These are phyloP conservation scores for Hypomyces rosellus DNA, from an alignment of 2,329 filamentous ascomycete species.

Conservation along the genomic window DNA sequence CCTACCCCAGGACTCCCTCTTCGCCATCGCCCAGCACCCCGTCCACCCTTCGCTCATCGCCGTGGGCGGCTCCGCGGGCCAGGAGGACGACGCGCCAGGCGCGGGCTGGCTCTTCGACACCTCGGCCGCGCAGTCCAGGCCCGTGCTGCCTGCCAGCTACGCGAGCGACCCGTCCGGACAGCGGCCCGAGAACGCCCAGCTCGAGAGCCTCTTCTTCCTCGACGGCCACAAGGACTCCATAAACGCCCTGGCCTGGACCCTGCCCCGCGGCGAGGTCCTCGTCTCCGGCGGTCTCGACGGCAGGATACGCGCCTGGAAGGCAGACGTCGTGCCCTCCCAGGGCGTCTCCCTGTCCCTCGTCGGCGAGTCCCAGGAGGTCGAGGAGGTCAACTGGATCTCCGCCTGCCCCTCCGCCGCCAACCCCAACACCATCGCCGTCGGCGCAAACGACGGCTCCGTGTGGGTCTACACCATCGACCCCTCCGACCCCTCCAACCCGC, in stretches of 20 bases:
- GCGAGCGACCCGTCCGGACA: conserved; percentile 55
- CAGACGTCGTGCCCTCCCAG: conserved; percentile 39
- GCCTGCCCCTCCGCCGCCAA: conserved; percentile 65
- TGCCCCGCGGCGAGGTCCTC: conserved; percentile 75
- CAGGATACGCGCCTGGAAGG: conserved; percentile 63
- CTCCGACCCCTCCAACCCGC: conserved; percentile 49
- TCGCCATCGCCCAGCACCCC: conserved; percentile 91
- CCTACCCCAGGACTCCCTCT: conserved; percentile 81
- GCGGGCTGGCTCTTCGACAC: conserved; percentile 82
- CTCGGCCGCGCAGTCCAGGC: conserved; percentile 53
- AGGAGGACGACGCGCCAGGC: conserved; percentile 57
- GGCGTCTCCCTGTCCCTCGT: conserved; percentile 55
- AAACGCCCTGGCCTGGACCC: conserved; percentile 77
- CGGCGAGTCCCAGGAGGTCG: conserved; percentile 78
- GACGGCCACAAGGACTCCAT: conserved; percentile 92
- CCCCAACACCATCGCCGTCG: conserved; percentile 78
- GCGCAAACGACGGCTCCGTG: conserved; percentile 83
- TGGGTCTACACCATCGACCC: conserved; percentile 91
- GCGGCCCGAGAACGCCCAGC: conserved; percentile 42
- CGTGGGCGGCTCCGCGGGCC: conserved; percentile 69
- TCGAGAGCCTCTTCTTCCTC: conserved; percentile 64
- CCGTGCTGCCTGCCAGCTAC: conserved; percentile 71
- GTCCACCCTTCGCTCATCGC: conserved; percentile 69
- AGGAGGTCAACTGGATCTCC: conserved; percentile 88
- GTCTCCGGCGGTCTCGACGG: conserved; percentile 88